These are phyloP conservation scores for Carpinus viminea DNA, from an alignment of 306 rosid species.

Conservation along the genomic window DNA sequence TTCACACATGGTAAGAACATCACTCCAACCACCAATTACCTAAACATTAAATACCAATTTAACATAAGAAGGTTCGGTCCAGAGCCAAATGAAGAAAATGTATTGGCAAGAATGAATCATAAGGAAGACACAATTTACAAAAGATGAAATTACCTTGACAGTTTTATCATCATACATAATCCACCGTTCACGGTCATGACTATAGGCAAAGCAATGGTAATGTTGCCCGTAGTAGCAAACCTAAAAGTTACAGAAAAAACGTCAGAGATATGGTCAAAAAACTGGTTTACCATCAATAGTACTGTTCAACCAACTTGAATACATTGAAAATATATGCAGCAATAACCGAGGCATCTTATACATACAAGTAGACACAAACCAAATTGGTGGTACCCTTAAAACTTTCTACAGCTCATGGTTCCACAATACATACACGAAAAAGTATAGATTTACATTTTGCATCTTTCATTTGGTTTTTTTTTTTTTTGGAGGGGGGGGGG, in stretches of 20 bases:
- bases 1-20: slow-evolving; percentile 80
- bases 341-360: background rate
- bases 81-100: background rate
- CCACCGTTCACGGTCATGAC: slow-evolving; percentile 73
- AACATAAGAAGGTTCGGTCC: slow-evolving; percentile 25
- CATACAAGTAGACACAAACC: background rate
- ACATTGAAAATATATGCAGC: background rate
- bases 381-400: background rate
- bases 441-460: background rate
- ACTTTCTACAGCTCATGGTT: background rate
- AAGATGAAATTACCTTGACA: slow-evolving; percentile 68
- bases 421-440: background rate
- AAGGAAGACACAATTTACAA: slow-evolving; percentile 6
- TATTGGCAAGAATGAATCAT: too few relatives aligned
- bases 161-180: slow-evolving; percentile 92
- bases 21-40: slow-evolving; percentile 93
- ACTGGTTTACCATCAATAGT: background rate
- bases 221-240: slow-evolving; percentile 99
- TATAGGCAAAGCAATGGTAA: slow-evolving; percentile 96
- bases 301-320: slow-evolving; percentile 8
- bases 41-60: slow-evolving; percentile 31
- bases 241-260: slow-evolving; percentile 39
- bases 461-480: background rate
- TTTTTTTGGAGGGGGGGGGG: too few relatives aligned
- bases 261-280: slow-evolving; percentile 17